Conservation (phyloP, 805 yeast genomes). For the Starmerella asiatica region DNA sequence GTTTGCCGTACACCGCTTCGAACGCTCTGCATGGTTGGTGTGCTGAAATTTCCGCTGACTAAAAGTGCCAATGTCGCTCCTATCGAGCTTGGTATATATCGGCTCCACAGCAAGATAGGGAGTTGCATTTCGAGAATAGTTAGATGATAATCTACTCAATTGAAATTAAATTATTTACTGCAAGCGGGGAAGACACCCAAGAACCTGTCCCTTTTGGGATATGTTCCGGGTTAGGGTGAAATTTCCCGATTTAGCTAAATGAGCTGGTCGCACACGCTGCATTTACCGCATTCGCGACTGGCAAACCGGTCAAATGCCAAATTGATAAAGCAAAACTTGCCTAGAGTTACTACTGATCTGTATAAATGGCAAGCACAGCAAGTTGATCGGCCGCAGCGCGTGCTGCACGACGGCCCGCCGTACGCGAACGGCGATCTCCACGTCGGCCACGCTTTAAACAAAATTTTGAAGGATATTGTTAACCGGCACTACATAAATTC, state of each 20-base stretch:
- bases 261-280: conserved; percentile 39
- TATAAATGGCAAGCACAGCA: conserved; percentile 48
- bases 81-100: no score
- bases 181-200: no score
- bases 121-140: no score
- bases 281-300: conserved; percentile 56
- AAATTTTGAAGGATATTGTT: conserved; percentile 75
- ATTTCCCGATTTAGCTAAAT: conserved; percentile 12
- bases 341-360: conserved; percentile 43
- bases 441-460: conserved; percentile 83
- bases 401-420: conserved; percentile 97
- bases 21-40: background rate
- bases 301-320: conserved; percentile 46
- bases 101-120: no score
- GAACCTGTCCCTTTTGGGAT: no score
- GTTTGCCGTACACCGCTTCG: conserved; percentile 31
- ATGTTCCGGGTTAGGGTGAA: conserved; percentile 1
- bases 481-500: conserved; percentile 52
- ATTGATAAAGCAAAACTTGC: conserved; percentile 33
- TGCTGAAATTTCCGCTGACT: conserved; percentile 1
- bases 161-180: no score
- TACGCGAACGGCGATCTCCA: conserved; percentile 94
- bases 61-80: no score
- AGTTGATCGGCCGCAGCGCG: conserved; percentile 26
- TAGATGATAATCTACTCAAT: no score